Evolutionary conservation across 371 early-diverging fungal species (phyloP).

Genomic region (Lichtheimia ramosa): DNA sequence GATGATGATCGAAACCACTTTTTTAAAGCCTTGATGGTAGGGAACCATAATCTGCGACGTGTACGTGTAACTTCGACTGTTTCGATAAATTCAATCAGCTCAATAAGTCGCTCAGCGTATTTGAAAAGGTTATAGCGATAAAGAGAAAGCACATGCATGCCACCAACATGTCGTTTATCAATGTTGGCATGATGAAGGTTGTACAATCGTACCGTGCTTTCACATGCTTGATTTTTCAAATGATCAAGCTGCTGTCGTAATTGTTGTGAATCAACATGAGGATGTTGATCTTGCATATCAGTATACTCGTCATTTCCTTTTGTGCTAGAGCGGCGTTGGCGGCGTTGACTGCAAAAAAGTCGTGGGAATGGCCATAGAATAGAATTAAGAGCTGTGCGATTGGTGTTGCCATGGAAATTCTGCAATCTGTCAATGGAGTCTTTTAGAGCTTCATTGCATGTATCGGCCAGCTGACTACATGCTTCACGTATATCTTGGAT

Average conservation of each 20-base stretch:
- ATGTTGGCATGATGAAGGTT: conserved; percentile 2
- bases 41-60: conserved; percentile 11
- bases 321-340: background rate
- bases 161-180: conserved; percentile 4
- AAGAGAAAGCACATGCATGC: conserved; percentile 10
- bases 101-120: conserved; percentile 6
- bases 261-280: conserved; percentile 5
- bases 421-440: conserved; percentile 8
- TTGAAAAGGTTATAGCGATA: conserved; percentile 14
- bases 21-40: conserved; percentile 7
- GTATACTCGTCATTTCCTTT: background rate
- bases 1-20: conserved; percentile 14
- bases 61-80: conserved; percentile 13
- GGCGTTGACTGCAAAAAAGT: conserved; percentile 12
- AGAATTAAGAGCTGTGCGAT: conserved; percentile 25
- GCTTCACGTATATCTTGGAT: conserved; percentile 7
- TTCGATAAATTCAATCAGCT: conserved; percentile 20
- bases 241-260: background rate
- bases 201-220: background rate
- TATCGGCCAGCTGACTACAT: conserved; percentile 4
- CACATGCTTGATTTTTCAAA: background rate
- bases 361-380: conserved; percentile 39
- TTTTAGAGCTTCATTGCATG: conserved; percentile 6
- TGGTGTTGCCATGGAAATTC: conserved; percentile 17
- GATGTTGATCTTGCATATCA: background rate